Evolutionary conservation across 2,329 filamentous ascomycete species (phyloP), one percentile per base, ranked within the genome.

Genomic region (Colletotrichum zoysiae): DNA sequence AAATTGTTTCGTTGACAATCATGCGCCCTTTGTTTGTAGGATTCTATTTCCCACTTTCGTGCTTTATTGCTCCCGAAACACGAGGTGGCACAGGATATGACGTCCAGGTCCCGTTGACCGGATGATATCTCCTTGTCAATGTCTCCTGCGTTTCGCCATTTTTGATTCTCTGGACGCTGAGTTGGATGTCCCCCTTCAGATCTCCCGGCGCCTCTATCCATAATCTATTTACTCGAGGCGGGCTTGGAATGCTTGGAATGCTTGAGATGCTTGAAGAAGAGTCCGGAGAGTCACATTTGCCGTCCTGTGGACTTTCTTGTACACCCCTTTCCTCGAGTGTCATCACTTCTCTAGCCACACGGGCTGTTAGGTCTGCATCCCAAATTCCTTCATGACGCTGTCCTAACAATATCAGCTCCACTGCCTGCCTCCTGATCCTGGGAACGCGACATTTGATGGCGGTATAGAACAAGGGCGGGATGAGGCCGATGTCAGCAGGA

Each of bases 391-490:
- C 84, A 26, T 80, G 78, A 53, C 83, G 79, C 2, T 75, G 73
- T 1, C 74, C 67, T 1, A 72, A 71, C 23, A 76, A 75, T 0
- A 85, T 74, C 0, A 84, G 69, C 3, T 70, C 74, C 1, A 83
- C 74, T 0, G 83, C 84, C 46, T 83, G 81, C 0, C 78, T 70
- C 46, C 86, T 80, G 11, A 87, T 76, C 5, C 76, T 75, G 51
- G 79, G 81, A 2, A 81, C 76, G 0, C 86, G 83, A 53, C 86
- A 88, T 71, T 87, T 87, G 4, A 84, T 66, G 0, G 84, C 85
- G 2, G 81, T 75, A 70, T 81, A 87, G 70, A 86, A 86, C 3
- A 87, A 78, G 0, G 83, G 81, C 8, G 84, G 78, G 12, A 86
- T 79, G 77, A 83, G 84, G 11, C 85, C 85, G 12, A 84, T 78